These are phyloP conservation scores for Cercospora zeina DNA, from an alignment of 2,329 filamentous ascomycete genomes.

Conservation along the genomic window DNA sequence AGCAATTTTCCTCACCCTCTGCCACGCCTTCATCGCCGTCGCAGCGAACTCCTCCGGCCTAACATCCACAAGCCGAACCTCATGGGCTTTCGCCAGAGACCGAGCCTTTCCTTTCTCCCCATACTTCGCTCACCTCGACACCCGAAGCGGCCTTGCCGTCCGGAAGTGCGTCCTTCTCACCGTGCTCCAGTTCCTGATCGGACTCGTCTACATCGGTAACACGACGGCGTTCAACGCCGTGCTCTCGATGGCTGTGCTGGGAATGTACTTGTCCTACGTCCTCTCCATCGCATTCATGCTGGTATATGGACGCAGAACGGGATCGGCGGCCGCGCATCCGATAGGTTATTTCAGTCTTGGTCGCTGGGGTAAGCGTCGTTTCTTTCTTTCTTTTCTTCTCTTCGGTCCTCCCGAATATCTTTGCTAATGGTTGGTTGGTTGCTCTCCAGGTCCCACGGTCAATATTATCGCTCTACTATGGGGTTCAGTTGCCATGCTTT, in stretches of 20 bases:
- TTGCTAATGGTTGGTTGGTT: constrained; percentile 15
- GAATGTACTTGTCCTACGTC: constrained; percentile 25
- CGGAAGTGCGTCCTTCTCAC: constrained; percentile 23
- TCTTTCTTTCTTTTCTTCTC: background rate
- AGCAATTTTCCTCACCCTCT: constrained; percentile 39
- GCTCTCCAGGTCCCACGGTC: constrained; percentile 25
- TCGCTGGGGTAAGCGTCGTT: constrained; percentile 34
- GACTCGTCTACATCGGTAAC: constrained; percentile 25
- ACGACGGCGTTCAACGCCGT: constrained; percentile 26
- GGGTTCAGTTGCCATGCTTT: constrained; percentile 49
- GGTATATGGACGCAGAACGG: constrained; percentile 24
- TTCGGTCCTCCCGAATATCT: constrained; percentile 13
- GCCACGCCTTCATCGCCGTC: constrained; percentile 37
- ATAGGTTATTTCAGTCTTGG: constrained; percentile 41
- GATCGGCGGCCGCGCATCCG: background rate
- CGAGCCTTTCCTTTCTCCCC: constrained; percentile 40
- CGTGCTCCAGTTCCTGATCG: constrained; percentile 21
- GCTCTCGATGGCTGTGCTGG: constrained; percentile 21
- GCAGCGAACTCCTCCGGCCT: constrained; percentile 40
- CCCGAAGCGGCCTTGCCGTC: constrained; percentile 9
- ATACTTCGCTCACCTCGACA: constrained; percentile 30
- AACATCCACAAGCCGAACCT: constrained; percentile 42
- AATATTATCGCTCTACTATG: constrained; percentile 50
- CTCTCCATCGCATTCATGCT: constrained; percentile 32
- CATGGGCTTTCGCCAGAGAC: constrained; percentile 43